Evolutionary conservation across 1,139 yeast species (phyloP).

Genomic region (Taphrina communis): DNA sequence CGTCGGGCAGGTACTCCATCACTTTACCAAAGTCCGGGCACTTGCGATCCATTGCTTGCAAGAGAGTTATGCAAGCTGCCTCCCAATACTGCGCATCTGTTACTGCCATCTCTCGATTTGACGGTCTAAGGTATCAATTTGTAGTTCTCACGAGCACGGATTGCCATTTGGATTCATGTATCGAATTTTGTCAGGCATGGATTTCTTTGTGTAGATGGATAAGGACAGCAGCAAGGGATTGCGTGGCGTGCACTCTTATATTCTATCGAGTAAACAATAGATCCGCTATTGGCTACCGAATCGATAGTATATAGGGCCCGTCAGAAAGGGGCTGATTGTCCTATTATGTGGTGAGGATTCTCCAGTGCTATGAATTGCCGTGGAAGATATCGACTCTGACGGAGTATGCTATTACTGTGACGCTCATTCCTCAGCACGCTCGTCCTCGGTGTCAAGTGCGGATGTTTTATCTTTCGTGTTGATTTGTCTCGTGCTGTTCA

Average conservation of each 20-base stretch:
- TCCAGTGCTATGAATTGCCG: too few relatives aligned
- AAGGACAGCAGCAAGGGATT: background rate
- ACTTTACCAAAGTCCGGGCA: slow-evolving; percentile 9
- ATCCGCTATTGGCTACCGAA: background rate
- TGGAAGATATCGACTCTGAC: too few relatives aligned
- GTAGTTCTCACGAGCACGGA: too few relatives aligned
- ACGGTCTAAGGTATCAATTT: too few relatives aligned
- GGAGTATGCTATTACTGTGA: too few relatives aligned
- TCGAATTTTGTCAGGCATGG: too few relatives aligned
- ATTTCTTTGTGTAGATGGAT: background rate
- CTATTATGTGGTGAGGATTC: too few relatives aligned
- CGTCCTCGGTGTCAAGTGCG: too few relatives aligned
- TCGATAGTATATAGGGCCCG: background rate
- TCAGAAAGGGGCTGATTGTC: slow-evolving; percentile 1
- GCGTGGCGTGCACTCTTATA: background rate
- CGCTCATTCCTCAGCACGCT: too few relatives aligned
- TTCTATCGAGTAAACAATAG: background rate
- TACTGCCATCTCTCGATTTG: background rate
- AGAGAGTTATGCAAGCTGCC: slow-evolving; percentile 7
- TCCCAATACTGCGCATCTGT: slow-evolving; percentile 6
- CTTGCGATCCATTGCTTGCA: background rate
- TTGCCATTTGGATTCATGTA: too few relatives aligned
- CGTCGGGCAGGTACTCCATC: slow-evolving; percentile 4
- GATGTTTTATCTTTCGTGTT: too few relatives aligned
- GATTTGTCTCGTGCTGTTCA: background rate